A percentile compares a stretch with the other conserved stretches of the same genome.
phyloP scores from a whole-genome alignment of 2,329 filamentous ascomycete species.

The Colletotrichum salicis region DNA sequence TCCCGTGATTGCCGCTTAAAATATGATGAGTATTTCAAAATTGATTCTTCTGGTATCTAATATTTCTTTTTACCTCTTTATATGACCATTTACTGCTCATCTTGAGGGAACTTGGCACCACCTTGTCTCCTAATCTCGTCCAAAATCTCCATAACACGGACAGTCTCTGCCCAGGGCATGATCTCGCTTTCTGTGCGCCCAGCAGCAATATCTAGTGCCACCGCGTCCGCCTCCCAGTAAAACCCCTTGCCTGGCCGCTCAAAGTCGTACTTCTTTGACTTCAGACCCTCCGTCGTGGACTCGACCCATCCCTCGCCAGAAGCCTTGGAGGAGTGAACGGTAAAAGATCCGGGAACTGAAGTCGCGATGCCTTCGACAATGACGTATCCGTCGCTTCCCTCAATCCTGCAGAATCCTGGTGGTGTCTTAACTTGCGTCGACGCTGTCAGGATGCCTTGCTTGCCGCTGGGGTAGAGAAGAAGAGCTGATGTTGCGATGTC shows the following conservation, averaged over 20 bases:
- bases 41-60: neutral
- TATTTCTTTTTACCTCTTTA: too few species aligned
- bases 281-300: neutral
- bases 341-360: conserved; percentile 49
- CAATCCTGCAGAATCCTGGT: conserved; percentile 49
- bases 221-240: conserved; percentile 57
- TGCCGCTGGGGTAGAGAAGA: conserved; percentile 50
- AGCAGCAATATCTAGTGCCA: conserved; percentile 51
- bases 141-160: conserved; percentile 57
- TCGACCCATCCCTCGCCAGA: conserved; percentile 39
- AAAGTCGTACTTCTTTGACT: conserved; percentile 48
- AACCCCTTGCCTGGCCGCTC: conserved; percentile 50
- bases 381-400: conserved; percentile 50
- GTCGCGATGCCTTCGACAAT: conserved; percentile 47
- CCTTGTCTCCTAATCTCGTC: conserved; percentile 55
- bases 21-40: neutral
- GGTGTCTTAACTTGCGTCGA: conserved; percentile 45
- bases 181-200: conserved; percentile 50
- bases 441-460: conserved; percentile 55
- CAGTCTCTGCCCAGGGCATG: conserved; percentile 58
- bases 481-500: conserved; percentile 51
- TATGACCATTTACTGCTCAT: neutral
- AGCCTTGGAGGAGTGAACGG: conserved; percentile 40
- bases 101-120: conserved; percentile 43
- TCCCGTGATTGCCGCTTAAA: too few species aligned